These are phyloP conservation scores for Phialophora chinensis DNA, from an alignment of 2,329 filamentous ascomycete species.

Conservation along the genomic window DNA sequence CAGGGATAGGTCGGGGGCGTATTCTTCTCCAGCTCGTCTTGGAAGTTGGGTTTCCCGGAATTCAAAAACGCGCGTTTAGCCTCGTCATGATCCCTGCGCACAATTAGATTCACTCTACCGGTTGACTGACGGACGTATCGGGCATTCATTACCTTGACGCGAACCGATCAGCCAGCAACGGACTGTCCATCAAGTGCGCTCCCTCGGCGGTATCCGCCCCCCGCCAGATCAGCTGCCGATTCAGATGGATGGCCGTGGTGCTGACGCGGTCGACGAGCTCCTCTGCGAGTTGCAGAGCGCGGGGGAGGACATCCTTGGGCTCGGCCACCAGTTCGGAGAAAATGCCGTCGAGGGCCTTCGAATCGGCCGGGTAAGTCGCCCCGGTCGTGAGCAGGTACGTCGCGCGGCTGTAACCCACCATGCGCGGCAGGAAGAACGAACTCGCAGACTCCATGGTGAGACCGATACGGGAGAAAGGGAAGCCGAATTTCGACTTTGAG, in stretches of 20 bases:
- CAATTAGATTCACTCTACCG: conserved; percentile 17
- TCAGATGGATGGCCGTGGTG: conserved; percentile 63
- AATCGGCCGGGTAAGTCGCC: conserved; percentile 55
- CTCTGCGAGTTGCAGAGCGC: conserved; percentile 66
- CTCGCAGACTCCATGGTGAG: conserved; percentile 74
- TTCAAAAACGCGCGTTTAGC: conserved; percentile 25
- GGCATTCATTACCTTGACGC: conserved; percentile 13
- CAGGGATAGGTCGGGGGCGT: conserved; percentile 7
- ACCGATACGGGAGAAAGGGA: conserved; percentile 74
- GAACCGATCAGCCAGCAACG: conserved; percentile 18
- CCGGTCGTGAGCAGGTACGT: conserved; percentile 72
- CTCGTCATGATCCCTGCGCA: conserved; percentile 38
- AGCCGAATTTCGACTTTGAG: conserved; percentile 69
- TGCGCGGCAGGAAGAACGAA: conserved; percentile 72
- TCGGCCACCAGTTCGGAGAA: conserved; percentile 66
- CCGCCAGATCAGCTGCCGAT: conserved; percentile 69
- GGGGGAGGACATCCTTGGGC: conserved; percentile 63
- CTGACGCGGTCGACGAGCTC: conserved; percentile 68
- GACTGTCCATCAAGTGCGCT: conserved; percentile 66
- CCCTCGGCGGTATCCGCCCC: conserved; percentile 60
- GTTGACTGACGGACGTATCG: background rate
- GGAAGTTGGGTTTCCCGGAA: conserved; percentile 39
- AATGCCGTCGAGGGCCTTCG: conserved; percentile 61
- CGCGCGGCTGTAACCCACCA: conserved; percentile 69
- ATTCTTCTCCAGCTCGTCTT: conserved; percentile 20